Conservation (phyloP, 306 rosid species). For the Sicyos baderoa region DNA sequence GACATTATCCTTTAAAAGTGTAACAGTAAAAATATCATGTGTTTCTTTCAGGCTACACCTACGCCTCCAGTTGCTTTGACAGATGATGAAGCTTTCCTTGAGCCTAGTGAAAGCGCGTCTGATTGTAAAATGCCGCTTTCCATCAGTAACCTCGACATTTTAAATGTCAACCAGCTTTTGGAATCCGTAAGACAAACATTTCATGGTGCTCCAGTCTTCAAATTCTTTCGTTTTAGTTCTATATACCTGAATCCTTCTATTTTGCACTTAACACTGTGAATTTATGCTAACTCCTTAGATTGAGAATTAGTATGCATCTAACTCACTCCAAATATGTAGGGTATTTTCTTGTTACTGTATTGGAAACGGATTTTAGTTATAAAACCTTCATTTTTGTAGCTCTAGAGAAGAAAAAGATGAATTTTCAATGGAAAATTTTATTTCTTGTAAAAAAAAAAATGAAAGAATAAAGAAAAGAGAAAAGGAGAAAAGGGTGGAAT, state of each 20-base stretch:
- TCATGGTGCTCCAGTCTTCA: neutral
- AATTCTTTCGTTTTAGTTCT: conserved; percentile 2
- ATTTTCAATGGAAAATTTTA: too few relatives aligned
- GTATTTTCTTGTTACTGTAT: neutral
- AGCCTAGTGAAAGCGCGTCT: conserved; percentile 61
- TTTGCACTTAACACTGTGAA: neutral
- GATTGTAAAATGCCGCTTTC: conserved; percentile 60
- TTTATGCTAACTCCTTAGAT: neutral
- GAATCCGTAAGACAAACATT: conserved; percentile 63
- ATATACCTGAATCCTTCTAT: neutral
- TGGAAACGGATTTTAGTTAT: neutral
- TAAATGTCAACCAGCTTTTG: conserved; percentile 73
- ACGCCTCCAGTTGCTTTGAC: conserved; percentile 38
- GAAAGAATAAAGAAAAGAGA: too few relatives aligned
- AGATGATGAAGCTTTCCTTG: conserved; percentile 62
- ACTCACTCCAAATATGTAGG: neutral
- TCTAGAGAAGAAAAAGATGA: neutral
- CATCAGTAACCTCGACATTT: conserved; percentile 39
- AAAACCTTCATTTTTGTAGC: neutral
- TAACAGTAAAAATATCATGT: conserved; percentile 6
- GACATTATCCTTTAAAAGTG: conserved; percentile 7
- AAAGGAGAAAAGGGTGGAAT: neutral
- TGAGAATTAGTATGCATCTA: conserved; percentile 9
- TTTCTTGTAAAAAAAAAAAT: too few relatives aligned
- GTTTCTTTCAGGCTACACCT: conserved; percentile 45